phyloP scores from a whole-genome alignment of 768 basidiomycete species.

The Suillus decipiens region DNA sequence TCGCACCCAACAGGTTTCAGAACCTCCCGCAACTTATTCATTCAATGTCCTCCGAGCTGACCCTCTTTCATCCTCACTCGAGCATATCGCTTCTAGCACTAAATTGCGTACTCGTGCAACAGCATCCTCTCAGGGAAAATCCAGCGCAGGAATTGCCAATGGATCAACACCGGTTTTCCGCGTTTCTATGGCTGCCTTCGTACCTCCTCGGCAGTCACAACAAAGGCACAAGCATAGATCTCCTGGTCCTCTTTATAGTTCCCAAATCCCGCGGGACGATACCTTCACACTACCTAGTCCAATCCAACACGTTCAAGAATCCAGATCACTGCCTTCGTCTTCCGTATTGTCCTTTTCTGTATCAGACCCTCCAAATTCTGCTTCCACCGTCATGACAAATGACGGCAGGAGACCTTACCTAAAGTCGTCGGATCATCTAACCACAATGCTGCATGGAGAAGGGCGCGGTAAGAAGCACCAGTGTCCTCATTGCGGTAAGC shows the following conservation, averaged over 20 bases:
- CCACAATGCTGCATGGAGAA: slow-evolving; percentile 29
- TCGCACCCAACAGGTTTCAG: slow-evolving; percentile 15
- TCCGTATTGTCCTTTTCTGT: slow-evolving; percentile 37
- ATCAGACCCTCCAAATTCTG: slow-evolving; percentile 28
- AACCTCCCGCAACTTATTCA: slow-evolving; percentile 30
- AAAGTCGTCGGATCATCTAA: slow-evolving; percentile 29
- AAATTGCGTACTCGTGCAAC: slow-evolving; percentile 37
- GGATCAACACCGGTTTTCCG: slow-evolving; percentile 40
- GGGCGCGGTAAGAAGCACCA: slow-evolving; percentile 38
- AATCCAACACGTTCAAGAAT: background rate
- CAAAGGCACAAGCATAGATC: slow-evolving; percentile 3
- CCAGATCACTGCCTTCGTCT: slow-evolving; percentile 29
- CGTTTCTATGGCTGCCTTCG: slow-evolving; percentile 33
- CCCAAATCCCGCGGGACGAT: slow-evolving; percentile 15
- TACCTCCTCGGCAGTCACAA: slow-evolving; percentile 5
- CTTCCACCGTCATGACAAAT: slow-evolving; percentile 28
- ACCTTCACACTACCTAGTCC: background rate
- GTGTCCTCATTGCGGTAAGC: slow-evolving; percentile 41
- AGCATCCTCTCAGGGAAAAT: slow-evolving; percentile 11
- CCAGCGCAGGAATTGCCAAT: slow-evolving; percentile 30
- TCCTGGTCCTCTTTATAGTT: slow-evolving; percentile 18
- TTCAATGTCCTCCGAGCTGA: slow-evolving; percentile 49
- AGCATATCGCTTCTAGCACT: slow-evolving; percentile 46
- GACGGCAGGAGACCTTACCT: slow-evolving; percentile 33
- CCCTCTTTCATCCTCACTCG: slow-evolving; percentile 41